phyloP scores from a whole-genome alignment of 306 rosid species.

The Cucurbita argyrosperma region DNA sequence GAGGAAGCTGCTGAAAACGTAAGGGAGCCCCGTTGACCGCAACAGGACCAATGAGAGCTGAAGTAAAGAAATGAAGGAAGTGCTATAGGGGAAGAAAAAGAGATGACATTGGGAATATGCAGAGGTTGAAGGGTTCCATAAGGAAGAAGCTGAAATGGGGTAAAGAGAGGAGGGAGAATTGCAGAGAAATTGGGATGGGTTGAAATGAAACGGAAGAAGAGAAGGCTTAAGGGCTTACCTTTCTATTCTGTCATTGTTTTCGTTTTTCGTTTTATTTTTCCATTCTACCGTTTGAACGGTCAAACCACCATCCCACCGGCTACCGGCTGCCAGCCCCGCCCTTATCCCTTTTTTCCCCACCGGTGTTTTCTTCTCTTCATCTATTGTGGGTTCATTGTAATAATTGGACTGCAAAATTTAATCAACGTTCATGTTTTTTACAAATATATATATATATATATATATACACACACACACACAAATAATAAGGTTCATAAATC shows the following conservation, averaged over 20 bases:
- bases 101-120: background rate
- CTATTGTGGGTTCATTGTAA: background rate
- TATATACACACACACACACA: too few relatives aligned
- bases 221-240: background rate
- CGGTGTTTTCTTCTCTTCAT: background rate
- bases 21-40: background rate
- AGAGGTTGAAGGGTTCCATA: background rate
- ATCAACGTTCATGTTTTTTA: too few relatives aligned
- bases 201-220: background rate
- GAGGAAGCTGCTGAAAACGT: background rate
- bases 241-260: background rate
- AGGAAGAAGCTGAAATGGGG: too few relatives aligned
- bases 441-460: too few relatives aligned
- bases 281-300: background rate
- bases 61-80: background rate
- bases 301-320: background rate
- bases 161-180: background rate
- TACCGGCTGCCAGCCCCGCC: background rate
- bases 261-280: background rate
- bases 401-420: background rate
- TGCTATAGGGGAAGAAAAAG: background rate
- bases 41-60: background rate
- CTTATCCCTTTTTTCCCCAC: background rate
- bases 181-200: background rate
- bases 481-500: too few relatives aligned